These are phyloP conservation scores for Colletotrichum acutatum DNA, from an alignment of 2,329 filamentous ascomycete genomes.

Conservation along the genomic window DNA sequence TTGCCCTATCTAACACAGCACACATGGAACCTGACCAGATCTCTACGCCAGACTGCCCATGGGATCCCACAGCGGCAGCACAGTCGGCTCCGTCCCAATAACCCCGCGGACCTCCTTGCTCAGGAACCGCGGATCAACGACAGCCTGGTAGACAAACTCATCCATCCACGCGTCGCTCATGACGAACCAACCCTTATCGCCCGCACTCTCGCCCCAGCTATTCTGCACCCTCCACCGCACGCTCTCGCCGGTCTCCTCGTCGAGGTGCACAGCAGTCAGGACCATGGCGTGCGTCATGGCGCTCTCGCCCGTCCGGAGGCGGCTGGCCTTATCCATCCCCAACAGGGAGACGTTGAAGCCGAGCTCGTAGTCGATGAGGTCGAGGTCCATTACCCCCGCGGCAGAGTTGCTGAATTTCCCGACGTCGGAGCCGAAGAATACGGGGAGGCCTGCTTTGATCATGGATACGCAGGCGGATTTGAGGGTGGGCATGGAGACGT, in stretches of 20 bases:
- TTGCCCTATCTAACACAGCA: background rate
- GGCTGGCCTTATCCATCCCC: constrained; percentile 79
- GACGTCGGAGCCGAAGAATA: constrained; percentile 92
- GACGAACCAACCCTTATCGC: constrained; percentile 86
- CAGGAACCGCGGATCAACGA: constrained; percentile 79
- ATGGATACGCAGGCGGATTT: constrained; percentile 81
- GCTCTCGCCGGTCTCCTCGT: constrained; percentile 65
- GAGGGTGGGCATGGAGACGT: constrained; percentile 78
- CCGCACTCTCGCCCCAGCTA: constrained; percentile 78
- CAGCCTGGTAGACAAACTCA: constrained; percentile 86
- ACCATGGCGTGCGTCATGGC: constrained; percentile 96
- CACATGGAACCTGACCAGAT: background rate
- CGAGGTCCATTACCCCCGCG: constrained; percentile 83
- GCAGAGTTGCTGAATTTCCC: constrained; percentile 79
- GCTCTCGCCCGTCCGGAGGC: constrained; percentile 79
- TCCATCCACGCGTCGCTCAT: constrained; percentile 88
- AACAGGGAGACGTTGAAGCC: constrained; percentile 84
- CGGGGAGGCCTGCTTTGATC: constrained; percentile 80
- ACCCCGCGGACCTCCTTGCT: constrained; percentile 75
- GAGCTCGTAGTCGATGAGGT: constrained; percentile 81
- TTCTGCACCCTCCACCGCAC: constrained; percentile 91
- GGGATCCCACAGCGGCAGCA: constrained; percentile 82
- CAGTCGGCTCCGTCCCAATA: constrained; percentile 74
- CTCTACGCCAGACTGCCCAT: constrained; percentile 77
- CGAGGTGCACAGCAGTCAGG: constrained; percentile 84